Conservation (phyloP, 2,329 filamentous ascomycete genomes). For the Balansia obtecta region DNA sequence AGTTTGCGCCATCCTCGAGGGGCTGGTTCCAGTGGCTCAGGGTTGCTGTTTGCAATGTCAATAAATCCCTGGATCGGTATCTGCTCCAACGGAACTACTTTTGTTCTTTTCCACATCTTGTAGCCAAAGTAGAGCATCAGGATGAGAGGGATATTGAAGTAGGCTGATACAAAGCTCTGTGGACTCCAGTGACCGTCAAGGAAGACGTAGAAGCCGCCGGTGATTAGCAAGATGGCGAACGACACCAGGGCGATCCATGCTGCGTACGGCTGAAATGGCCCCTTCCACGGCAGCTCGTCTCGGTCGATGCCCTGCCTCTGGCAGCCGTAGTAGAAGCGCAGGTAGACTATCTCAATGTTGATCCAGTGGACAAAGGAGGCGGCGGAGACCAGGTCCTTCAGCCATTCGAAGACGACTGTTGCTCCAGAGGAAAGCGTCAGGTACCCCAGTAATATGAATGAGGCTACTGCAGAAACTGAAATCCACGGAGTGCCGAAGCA, state of each 20-base stretch:
- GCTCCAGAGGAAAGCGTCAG: conserved; percentile 48
- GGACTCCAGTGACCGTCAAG: conserved; percentile 48
- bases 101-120: conserved; percentile 26
- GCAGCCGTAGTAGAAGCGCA: conserved; percentile 41
- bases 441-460: conserved; percentile 49
- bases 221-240: conserved; percentile 44
- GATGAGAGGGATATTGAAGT: conserved; percentile 45
- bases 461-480: conserved; percentile 31
- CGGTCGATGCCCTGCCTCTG: conserved; percentile 31
- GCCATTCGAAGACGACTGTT: conserved; percentile 50
- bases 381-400: conserved; percentile 48
- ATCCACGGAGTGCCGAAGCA: conserved; percentile 42
- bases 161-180: conserved; percentile 45
- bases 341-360: conserved; percentile 36
- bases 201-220: conserved; percentile 61
- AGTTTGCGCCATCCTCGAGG: conserved; percentile 9
- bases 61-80: conserved; percentile 12
- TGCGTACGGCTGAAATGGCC: conserved; percentile 42
- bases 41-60: conserved; percentile 7
- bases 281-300: conserved; percentile 32
- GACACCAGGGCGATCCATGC: conserved; percentile 43
- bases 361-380: conserved; percentile 41
- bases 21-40: conserved; percentile 3
- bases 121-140: conserved; percentile 42
- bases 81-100: conserved; percentile 8